Evolutionary conservation across 2,329 filamentous ascomycete species (phyloP).

Genomic region (Hymenoscyphus salicellus): DNA sequence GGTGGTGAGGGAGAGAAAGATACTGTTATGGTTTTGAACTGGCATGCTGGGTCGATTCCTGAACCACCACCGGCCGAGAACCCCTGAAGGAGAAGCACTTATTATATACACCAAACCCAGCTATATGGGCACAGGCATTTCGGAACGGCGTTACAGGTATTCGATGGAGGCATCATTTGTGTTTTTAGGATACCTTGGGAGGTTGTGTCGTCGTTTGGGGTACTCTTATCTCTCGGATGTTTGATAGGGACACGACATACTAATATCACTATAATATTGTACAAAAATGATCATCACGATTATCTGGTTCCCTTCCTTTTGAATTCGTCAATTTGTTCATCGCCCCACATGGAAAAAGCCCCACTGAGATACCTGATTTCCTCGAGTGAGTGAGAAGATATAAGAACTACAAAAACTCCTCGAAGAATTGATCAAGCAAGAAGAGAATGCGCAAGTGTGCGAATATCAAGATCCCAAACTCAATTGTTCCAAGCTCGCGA

Average conservation of each 20-base stretch:
- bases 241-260: not conserved
- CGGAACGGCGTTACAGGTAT: constrained; percentile 2
- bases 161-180: not conserved
- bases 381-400: not conserved
- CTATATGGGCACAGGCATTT: not conserved
- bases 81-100: not conserved
- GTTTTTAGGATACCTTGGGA: not conserved
- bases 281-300: not conserved
- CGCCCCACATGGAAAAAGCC: not conserved
- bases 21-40: constrained; percentile 32
- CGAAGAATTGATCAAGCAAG: not conserved
- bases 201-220: not conserved
- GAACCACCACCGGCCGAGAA: not conserved
- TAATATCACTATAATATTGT: not conserved
- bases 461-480: not conserved
- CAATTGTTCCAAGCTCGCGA: not conserved
- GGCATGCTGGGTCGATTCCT: constrained; percentile 15
- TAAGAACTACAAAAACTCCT: not conserved
- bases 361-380: not conserved
- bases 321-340: not conserved
- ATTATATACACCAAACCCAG: not conserved
- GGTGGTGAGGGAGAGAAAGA: constrained; percentile 24
- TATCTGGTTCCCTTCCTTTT: not conserved
- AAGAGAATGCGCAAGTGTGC: not conserved
- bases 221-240: not conserved